Evolutionary conservation across 2,329 filamentous ascomycete genomes (phyloP).

Genomic region (Arthrinium puccinioides): DNA sequence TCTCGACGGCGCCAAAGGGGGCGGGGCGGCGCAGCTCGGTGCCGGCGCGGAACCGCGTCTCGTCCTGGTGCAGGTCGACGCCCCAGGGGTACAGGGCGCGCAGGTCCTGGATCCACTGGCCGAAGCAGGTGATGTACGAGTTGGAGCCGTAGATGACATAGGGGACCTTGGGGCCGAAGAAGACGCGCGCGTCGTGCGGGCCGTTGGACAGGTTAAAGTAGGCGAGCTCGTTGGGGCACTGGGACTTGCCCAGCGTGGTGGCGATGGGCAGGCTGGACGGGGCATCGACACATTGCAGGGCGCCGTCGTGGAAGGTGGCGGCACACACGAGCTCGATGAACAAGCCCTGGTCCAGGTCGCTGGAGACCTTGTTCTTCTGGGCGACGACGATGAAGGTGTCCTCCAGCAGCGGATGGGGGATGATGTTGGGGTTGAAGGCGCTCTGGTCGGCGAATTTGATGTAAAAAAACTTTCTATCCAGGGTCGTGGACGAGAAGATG

Average conservation of each 20-base stretch:
- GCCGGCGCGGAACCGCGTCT: slow-evolving; percentile 27
- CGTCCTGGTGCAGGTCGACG: slow-evolving; percentile 5
- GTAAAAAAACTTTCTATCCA: slow-evolving; percentile 37
- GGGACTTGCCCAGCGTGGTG: slow-evolving; percentile 29
- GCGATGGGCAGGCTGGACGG: slow-evolving; percentile 37
- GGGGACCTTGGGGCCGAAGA: slow-evolving; percentile 43
- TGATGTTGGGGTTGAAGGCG: slow-evolving; percentile 48
- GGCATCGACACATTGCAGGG: slow-evolving; percentile 31
- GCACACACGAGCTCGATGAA: slow-evolving; percentile 41
- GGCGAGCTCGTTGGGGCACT: slow-evolving; percentile 36
- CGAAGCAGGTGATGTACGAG: slow-evolving; percentile 46
- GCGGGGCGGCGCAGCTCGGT: slow-evolving; percentile 45
- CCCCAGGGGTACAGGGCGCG: slow-evolving; percentile 39
- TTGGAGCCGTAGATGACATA: slow-evolving; percentile 50
- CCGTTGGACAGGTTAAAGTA: slow-evolving; percentile 38
- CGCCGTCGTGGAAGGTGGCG: slow-evolving; percentile 35
- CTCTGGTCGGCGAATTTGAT: slow-evolving; percentile 36
- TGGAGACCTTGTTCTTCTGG: slow-evolving; percentile 29
- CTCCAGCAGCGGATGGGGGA: slow-evolving; percentile 42
- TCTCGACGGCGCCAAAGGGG: slow-evolving; percentile 40
- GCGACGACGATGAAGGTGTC: slow-evolving; percentile 45
- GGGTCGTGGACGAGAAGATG: slow-evolving; percentile 39
- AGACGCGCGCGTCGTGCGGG: slow-evolving; percentile 51
- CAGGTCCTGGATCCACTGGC: slow-evolving; percentile 49
- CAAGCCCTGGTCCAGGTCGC: slow-evolving; percentile 18